phyloP scores from a whole-genome alignment of 2,329 filamentous ascomycete genomes.

The Pseudocercospora fuligena region DNA sequence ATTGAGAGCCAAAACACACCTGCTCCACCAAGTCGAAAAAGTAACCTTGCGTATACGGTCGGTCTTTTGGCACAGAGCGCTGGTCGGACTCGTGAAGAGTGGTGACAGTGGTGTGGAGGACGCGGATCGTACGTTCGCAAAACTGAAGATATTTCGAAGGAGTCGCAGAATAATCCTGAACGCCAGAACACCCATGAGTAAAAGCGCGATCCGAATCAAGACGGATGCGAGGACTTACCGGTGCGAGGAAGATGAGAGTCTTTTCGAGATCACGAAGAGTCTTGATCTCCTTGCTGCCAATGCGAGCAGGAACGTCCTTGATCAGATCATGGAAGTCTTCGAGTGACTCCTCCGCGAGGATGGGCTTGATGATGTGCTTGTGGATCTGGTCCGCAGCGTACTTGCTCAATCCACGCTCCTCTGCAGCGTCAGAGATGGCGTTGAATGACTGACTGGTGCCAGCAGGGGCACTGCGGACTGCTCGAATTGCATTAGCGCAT shows the following conservation, averaged over 20 bases:
- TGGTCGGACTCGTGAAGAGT: conserved; percentile 85
- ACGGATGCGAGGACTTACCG: conserved; percentile 72
- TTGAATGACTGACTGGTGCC: conserved; percentile 53
- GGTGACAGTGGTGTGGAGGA: conserved; percentile 86
- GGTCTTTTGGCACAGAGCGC: conserved; percentile 74
- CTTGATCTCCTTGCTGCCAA: conserved; percentile 82
- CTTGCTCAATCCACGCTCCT: conserved; percentile 62
- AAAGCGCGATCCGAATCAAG: conserved; percentile 63
- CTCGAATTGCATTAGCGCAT: conserved; percentile 21
- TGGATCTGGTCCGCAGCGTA: conserved; percentile 78
- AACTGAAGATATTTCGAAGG: conserved; percentile 82
- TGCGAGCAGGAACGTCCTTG: conserved; percentile 76
- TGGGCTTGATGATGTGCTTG: conserved; percentile 76
- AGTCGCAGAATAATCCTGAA: conserved; percentile 74
- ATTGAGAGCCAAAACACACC: conserved; percentile 42
- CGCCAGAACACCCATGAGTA: conserved; percentile 65
- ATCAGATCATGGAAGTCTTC: conserved; percentile 83
- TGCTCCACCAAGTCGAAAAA: conserved; percentile 96
- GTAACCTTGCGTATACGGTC: conserved; percentile 93
- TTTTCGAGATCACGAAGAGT: conserved; percentile 94
- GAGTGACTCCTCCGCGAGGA: conserved; percentile 72
- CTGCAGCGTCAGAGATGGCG: conserved; percentile 44
- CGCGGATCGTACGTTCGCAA: conserved; percentile 86
- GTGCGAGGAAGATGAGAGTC: conserved; percentile 86
- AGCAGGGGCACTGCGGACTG: conserved; percentile 26